phyloP scores from a whole-genome alignment of 148 eudicot species.

The Mesembryanthemum crystallinum region DNA sequence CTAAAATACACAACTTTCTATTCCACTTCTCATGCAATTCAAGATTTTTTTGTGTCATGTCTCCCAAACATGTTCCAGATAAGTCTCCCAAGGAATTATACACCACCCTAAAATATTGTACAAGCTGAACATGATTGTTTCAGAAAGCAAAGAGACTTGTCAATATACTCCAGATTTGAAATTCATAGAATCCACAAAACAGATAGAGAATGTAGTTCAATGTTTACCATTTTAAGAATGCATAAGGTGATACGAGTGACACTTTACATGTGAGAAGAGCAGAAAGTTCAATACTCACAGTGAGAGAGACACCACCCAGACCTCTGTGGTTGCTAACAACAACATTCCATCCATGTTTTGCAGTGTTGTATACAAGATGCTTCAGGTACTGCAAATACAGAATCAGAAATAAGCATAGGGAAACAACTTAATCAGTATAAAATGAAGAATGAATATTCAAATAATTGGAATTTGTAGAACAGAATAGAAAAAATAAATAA shows the following conservation, averaged over 20 bases:
- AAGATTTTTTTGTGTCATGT: not conserved
- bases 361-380: constrained; percentile 67
- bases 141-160: not conserved
- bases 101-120: not conserved
- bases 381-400: constrained; percentile 61
- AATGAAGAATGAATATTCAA: not conserved
- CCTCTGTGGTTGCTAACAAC: constrained; percentile 93
- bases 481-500: not conserved
- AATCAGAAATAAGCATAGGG: constrained; percentile 1
- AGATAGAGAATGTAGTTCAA: constrained; percentile 1
- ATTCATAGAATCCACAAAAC: not conserved
- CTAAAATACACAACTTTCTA: not conserved
- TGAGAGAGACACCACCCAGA: constrained; percentile 80
- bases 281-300: constrained; percentile 54
- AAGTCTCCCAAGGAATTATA: constrained; percentile 6
- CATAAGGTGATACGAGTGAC: not conserved
- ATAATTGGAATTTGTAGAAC: not conserved
- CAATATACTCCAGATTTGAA: not conserved
- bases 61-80: no score
- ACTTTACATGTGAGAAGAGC: not conserved
- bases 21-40: constrained; percentile 4
- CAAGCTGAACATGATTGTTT: not conserved
- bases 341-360: constrained; percentile 85
- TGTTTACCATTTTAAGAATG: not conserved
- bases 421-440: not conserved